A percentile compares a stretch with the other conserved stretches of the same genome.
Evolutionary conservation across 805 yeast genomes (phyloP).

Genomic region (Saccharomyces paradoxus): DNA sequence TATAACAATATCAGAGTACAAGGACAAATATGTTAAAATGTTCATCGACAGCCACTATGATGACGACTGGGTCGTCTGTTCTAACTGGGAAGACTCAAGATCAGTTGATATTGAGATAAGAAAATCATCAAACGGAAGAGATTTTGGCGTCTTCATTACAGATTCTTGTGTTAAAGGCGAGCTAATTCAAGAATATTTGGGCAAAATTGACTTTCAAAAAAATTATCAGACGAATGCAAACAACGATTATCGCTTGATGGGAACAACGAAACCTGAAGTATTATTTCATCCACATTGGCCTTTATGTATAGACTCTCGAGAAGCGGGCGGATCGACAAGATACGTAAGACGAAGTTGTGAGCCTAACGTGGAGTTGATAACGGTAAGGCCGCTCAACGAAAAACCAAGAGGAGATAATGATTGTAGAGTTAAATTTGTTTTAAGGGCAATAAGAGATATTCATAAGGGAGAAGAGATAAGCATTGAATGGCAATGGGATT

Average conservation of each 20-base stretch:
- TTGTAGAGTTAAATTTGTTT: constrained; percentile 44
- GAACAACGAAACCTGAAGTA: constrained; percentile 54
- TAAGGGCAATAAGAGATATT: constrained; percentile 50
- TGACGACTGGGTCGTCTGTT: constrained; percentile 32
- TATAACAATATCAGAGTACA: constrained; percentile 8
- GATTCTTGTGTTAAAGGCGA: constrained; percentile 38
- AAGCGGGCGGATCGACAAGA: constrained; percentile 72
- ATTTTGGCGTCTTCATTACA: constrained; percentile 45
- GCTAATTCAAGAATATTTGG: constrained; percentile 54
- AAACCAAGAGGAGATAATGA: constrained; percentile 8
- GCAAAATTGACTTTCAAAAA: constrained; percentile 61
- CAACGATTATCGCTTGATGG: constrained; percentile 74
- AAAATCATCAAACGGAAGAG: constrained; percentile 1
- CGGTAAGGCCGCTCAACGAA: constrained; percentile 31
- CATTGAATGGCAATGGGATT: constrained; percentile 86
- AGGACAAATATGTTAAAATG: constrained; percentile 34
- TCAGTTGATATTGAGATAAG: not conserved
- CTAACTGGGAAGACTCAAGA: not conserved
- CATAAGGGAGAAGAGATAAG: constrained; percentile 64
- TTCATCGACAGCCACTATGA: constrained; percentile 49
- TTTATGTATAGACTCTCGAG: constrained; percentile 70
- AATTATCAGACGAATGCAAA: constrained; percentile 55
- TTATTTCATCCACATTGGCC: constrained; percentile 50
- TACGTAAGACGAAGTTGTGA: constrained; percentile 68
- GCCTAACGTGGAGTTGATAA: constrained; percentile 63